Evolutionary conservation across 2,329 filamentous ascomycete genomes (phyloP), one percentile per base, ranked within the genome.

Genomic region (Corniculantispora saksenae): DNA sequence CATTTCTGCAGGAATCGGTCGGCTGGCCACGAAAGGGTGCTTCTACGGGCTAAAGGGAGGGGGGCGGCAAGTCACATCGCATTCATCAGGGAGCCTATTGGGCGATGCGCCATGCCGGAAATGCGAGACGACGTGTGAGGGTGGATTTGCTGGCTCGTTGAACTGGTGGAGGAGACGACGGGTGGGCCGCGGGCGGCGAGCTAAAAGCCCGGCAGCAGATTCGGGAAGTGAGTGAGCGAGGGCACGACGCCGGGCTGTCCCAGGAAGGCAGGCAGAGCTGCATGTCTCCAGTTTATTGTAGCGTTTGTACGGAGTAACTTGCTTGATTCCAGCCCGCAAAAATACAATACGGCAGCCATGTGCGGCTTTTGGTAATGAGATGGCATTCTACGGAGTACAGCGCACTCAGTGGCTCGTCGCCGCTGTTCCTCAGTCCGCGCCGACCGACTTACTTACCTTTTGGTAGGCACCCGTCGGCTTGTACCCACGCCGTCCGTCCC

Each of bases 191-290:
- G 55, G 43, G 45, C n/a, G 32, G 43, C 51, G 40, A 45, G 43
- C 57, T 63, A 66, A 61, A 70, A 60, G 35, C 58, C 51, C 69
- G 66, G 65, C 66, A 66, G 57, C 61, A 57, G 55, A 61, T 61
- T 66, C 67, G 65, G 67, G 67, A 68, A 64, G 27, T 68, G 51
- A 55, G n/a, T 17, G 40, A 19, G 8, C 15, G 21, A 10, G 10
- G 32, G 19, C n/a, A 19, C 47, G 12, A 7, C 17, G 9, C 12
- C 5, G n/a, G n/a, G 43, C 15, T 19, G 43, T 6, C 43, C 43
- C 43, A 21, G 15, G 43, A 25, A 50, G 47, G 47, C 47, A 21
- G 47, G n/a, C 12, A 50, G 47, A 43, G 38, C 12, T 19, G 17
- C 12, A 43, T 3, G 38, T 43, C 38, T 19, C 38, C 38, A 43